Conservation (phyloP, 164 flowering plant species). For the Macadamia integrifolia region DNA sequence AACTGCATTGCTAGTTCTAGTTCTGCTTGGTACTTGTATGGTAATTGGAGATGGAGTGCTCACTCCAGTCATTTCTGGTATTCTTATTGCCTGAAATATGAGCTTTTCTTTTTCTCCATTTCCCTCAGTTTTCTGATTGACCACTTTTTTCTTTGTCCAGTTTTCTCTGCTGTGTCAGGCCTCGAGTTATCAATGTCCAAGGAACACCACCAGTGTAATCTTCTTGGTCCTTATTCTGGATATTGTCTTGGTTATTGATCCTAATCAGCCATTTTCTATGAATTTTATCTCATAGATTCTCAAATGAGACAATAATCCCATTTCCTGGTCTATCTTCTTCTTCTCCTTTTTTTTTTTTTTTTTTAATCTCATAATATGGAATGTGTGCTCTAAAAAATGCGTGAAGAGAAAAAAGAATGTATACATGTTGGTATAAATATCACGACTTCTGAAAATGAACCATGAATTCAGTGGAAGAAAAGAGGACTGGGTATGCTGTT, state of each 20-base stretch:
- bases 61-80: constrained; percentile 35
- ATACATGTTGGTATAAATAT: no score
- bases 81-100: not conserved
- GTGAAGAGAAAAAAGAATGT: no score
- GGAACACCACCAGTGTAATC: constrained; percentile 78
- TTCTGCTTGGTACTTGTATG: constrained; percentile 91
- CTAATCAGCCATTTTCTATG: not conserved
- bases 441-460: no score
- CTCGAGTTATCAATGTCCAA: constrained; percentile 56
- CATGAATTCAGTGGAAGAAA: no score
- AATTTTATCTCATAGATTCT: not conserved
- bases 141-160: constrained; percentile 8
- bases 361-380: no score
- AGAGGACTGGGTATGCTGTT: no score
- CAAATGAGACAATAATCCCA: no score
- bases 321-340: no score
- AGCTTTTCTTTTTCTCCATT: not conserved
- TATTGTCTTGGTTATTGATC: not conserved
- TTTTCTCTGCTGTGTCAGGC: constrained; percentile 17
- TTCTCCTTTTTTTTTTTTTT: no score
- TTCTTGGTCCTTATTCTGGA: constrained; percentile 1
- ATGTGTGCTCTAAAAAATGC: no score
- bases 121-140: not conserved
- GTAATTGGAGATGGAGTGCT: constrained; percentile 61
- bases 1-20: constrained; percentile 72